Base-by-base conservation (phyloP, 1,284 basidiomycete species). In the Retiboletus flavoniger region DNA sequence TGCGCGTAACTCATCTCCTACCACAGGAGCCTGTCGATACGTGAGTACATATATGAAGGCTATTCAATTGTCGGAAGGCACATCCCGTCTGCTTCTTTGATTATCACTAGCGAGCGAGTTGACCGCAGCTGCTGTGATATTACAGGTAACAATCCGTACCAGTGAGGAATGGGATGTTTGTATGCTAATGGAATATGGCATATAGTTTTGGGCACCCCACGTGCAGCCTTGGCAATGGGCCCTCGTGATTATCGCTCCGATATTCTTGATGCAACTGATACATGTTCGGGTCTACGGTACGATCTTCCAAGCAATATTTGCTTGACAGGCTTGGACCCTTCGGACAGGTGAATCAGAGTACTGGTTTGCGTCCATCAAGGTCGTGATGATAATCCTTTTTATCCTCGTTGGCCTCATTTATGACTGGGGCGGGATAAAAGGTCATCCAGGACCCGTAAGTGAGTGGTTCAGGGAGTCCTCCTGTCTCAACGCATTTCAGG, bases 371-470 rank as follows among this genome's bases (percentile, higher is more conserved):
- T 70, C 71, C 47, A 74, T 84, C 64, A 84, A 86, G 70, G 77
- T 85, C 49, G 53, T 79, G 19, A 72, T 82, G 60, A 78, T 85
- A 28, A 60, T 84, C 48, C 60, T 78, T 1, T 77, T 85, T 61
- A 79, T 85, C 60, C 66, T 83, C 51, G 74, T 81, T 1, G 81
- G 81, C 42, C 70, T 84, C 39, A 74, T 81, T 55, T 83, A 75
- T 57, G 78, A 83, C 67, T 82, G 80, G 80, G 81, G 79, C 40
- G 80, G 79, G 4, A 67, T 83, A n/a, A 76, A 74, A 58, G 69
- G 71, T 1, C 79, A 81, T 61, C 77, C 81, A 13, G 81, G 79
- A 48, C 81, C 82, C 0, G 75, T 75, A 60, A 54, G 72, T 45
- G 13, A 41, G 35, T 28, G 14, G 10, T 10, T 28, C 16, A 9